Base-by-base conservation (phyloP, 805 yeast genomes). In the Pichia manshurica region DNA sequence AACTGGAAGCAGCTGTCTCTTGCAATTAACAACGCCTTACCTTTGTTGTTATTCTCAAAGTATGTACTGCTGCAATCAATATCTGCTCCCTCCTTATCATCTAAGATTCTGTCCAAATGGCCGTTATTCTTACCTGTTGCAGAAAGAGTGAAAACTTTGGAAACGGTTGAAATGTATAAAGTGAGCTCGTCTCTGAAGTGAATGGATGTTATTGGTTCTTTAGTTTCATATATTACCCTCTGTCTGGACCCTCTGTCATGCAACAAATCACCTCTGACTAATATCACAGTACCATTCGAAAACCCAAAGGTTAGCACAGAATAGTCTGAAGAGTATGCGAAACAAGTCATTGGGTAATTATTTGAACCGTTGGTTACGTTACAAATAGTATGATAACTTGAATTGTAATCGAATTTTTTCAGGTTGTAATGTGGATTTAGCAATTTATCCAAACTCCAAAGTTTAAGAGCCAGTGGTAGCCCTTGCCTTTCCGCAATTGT, bases 211-310 rank as follows among this genome's bases (percentile, higher is more conserved):
- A 93, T 75, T 1, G 97, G 96, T 42, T 87, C 93, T 15, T 66
- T 65, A 44, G 82, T 77, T 49, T 84, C 87, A 60, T 81, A 87
- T 1, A 90, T 81, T 0, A 84, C 63, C 25, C 97, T 70, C 58
- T 91, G 98, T 53, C 93, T 78, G 9, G 96, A 81, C 0, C 98
- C 98, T 49, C 96, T 70, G 60, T 93, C 99, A 56, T 89, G 79
- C 6, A 87, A 55, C 29, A 93, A 64, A 63, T 93, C 98, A 8
- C 99, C 99, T 52, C 98, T 69, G 0, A 90, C 78, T 6, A 90
- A 67, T 2, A 90, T 69, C 2, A 90, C 88, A 19, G 80, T 73
- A 2, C 99, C 99, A 62, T 89, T 84, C 13, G 90, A 83, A 56
- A 80, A 87, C 0, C 96, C 96, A 40, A 87, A 67, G 0, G 85